Conservation (phyloP, 1,139 yeast species). For the Ogataea hybrid region DNA sequence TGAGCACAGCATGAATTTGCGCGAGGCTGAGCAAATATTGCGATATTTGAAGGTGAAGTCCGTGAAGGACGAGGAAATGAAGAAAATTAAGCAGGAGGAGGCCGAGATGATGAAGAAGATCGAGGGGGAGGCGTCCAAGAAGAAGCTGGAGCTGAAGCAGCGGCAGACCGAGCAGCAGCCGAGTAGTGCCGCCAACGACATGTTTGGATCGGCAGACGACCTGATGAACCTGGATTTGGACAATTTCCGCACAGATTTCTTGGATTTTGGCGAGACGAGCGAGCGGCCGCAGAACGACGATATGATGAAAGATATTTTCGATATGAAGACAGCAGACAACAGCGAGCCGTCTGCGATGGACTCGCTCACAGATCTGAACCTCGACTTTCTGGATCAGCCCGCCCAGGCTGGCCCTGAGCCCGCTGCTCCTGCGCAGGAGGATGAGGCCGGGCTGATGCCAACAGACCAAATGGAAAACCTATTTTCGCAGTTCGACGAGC, state of each 20-base stretch:
- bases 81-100: slow-evolving; percentile 23
- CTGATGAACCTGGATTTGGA: slow-evolving; percentile 30
- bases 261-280: slow-evolving; percentile 13
- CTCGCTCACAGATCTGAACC: slow-evolving; percentile 24
- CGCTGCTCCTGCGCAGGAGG: slow-evolving; percentile 4
- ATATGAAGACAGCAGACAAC: slow-evolving; percentile 5
- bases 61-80: slow-evolving; percentile 28
- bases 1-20: slow-evolving; percentile 35
- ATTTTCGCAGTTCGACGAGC: slow-evolving; percentile 31
- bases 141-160: slow-evolving; percentile 21
- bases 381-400: slow-evolving; percentile 22
- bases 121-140: slow-evolving; percentile 18
- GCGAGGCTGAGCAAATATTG: slow-evolving; percentile 34
- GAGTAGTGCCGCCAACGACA: slow-evolving; percentile 4
- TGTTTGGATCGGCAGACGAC: slow-evolving; percentile 19
- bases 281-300: slow-evolving; percentile 8
- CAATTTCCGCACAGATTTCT: slow-evolving; percentile 25
- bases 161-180: slow-evolving; percentile 19
- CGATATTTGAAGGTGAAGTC: slow-evolving; percentile 31
- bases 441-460: slow-evolving; percentile 23
- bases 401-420: slow-evolving; percentile 2
- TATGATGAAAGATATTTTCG: slow-evolving; percentile 9
- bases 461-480: slow-evolving; percentile 31
- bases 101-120: slow-evolving; percentile 18
- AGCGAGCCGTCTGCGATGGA: slow-evolving; percentile 8